Evolutionary conservation across 345 rosid species (phyloP), one percentile per base, ranked within the genome.

Genomic region (Populus pruinosa): DNA sequence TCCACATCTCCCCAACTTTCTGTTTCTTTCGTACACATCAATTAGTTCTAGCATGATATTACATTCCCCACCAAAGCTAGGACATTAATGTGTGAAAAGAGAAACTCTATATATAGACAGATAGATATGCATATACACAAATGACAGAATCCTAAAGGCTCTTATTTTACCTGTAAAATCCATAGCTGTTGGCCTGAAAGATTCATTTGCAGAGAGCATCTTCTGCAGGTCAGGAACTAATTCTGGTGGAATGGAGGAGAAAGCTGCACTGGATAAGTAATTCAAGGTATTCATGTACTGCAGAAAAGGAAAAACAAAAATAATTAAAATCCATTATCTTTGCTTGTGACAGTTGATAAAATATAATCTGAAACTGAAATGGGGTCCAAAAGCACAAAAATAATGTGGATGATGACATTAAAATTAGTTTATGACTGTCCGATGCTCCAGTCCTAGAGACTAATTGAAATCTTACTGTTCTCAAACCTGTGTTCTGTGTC

Each of bases 251-350:
- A 93, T 83, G 72, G 91, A 88, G 67, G 93, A 93, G 85, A 96
- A 96, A 76, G 95, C 88, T 80, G 90, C 97, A 79, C 83, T 90
- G 81, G 98, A 92, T 82, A 96, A 87, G 82, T 93, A 96, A 79
- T 86, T 92, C 91, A 96, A 87, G 20, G 97, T 86, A 85, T 93
- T 96, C 88, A 80, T 86, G 83, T 91, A 96, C 98, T 95, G 97
- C 94, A 90, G 53, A 68, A 61, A 61, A 69, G 82, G 55, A 77
- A 70, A 76, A 64, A 74, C 20, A 77, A 14, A 61, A 61, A 53
- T 9, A 77, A 29, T 49, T 69, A 6, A 33, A 59, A 23, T 67
- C 49, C 71, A 29, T 10, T 14, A 67, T 63, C 33, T 39, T 61
- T 31, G 62, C 41, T 39, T 8, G 39, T 56, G 2, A 17, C 33